Evolutionary conservation across 2,329 filamentous ascomycete genomes (phyloP).

Genomic region (Arthrobotrys megalospora): DNA sequence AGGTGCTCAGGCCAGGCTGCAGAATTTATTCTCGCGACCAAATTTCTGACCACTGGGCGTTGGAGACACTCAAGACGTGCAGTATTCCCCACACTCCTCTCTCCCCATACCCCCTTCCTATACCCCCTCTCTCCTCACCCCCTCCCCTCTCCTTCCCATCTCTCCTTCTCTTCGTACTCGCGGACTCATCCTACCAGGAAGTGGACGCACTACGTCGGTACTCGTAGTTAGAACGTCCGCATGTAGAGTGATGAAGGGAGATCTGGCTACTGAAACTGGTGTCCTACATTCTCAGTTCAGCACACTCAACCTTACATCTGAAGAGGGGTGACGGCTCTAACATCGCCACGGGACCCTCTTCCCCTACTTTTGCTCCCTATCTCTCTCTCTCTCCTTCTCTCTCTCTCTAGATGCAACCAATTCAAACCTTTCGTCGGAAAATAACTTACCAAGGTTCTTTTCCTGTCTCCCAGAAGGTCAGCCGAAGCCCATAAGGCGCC

Average conservation of each 20-base stretch:
- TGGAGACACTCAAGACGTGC: background rate
- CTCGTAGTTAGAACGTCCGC: constrained; percentile 4
- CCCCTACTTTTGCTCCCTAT: background rate
- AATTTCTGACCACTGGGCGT: background rate
- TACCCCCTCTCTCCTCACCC: background rate
- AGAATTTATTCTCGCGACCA: constrained; percentile 7
- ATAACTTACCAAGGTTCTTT: background rate
- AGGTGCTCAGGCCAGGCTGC: background rate
- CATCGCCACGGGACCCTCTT: constrained; percentile 13
- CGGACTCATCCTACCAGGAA: background rate
- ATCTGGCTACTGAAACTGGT: background rate
- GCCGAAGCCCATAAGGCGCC: background rate
- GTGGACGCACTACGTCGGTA: background rate
- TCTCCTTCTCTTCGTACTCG: background rate
- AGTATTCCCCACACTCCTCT: background rate
- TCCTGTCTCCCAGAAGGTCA: background rate
- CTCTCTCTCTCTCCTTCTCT: background rate
- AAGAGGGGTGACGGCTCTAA: constrained; percentile 12
- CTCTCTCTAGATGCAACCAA: background rate
- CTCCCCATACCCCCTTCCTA: background rate
- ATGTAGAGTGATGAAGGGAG: constrained; percentile 14
- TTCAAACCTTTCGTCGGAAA: background rate
- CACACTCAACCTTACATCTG: background rate
- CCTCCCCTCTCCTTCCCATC: background rate
- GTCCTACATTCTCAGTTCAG: constrained; percentile 1